Evolutionary conservation across 805 yeast genomes (phyloP), one percentile per base, ranked within the genome.

Genomic region (Gaillardinia entomophila): DNA sequence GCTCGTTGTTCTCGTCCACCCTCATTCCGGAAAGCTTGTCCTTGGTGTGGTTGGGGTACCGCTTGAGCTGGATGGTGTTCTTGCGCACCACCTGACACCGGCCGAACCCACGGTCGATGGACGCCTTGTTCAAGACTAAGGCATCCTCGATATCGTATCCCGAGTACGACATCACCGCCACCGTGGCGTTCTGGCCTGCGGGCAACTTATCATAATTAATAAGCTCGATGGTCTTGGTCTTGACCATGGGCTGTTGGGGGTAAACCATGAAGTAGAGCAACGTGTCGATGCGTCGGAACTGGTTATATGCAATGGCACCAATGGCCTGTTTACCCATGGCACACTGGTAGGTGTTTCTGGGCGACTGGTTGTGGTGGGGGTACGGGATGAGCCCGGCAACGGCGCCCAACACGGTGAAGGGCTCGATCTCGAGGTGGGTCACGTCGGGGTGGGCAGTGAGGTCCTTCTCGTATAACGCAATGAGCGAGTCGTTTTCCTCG

Each of bases 81-180:
- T 92, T 92, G 51, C 94, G 74, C 41, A 95, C 73, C 3, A 88
- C 95, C 62, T 92, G 98, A 66, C 98, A 92, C 47, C 98, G 79
- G 26, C 98, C 98, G 57, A 87, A 92, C 1, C 98, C 98, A 54
- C 98, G 75, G 53, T 92, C 98, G 35, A 92, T 72, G 0, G 96
- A 86, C 0, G 97, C 70, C 58, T 90, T 92, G 62, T 92, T 92
- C 48, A 92, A 65, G 14, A 92, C 97, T 53, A 92, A 71, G 4
- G 98, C 98, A 79, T 92, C 98, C 65, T 92, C 97, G 57, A 92
- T 92, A 84, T 92, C 98, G 56, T 92, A 92, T 42, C 98, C 98
- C 0, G 97, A 90, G 53, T 92, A 92, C 6, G 96, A 87, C 98
- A 92, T 92, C 24, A 92, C 98, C 2, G 98, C 98, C 36, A 92